Percentiles rank a stretch among this genome's conserved stretches.
Conservation (phyloP, 768 basidiomycete species). For the Pisolithus sp. region DNA sequence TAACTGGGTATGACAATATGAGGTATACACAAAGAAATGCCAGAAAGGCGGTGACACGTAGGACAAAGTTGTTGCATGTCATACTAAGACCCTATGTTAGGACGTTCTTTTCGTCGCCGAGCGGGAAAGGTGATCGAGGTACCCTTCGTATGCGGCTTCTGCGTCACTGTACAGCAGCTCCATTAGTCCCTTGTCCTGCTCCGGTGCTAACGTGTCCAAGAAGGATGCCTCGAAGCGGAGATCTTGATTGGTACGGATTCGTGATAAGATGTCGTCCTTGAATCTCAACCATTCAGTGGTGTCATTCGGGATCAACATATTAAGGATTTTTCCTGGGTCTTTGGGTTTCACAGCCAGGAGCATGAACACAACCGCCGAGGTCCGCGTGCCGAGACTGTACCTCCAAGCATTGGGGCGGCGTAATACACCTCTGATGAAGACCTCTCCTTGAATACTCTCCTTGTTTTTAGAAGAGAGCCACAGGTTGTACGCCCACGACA, state of each 20-base stretch:
- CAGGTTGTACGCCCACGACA: conserved; percentile 30
- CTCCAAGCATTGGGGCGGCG: too few species aligned
- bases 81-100: too few species aligned
- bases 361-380: conserved; percentile 2
- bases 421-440: too few species aligned
- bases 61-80: neutral
- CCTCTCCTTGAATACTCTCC: too few species aligned
- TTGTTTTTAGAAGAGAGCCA: conserved; percentile 26
- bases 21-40: neutral
- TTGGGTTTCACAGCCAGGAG: conserved; percentile 1
- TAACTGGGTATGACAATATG: neutral
- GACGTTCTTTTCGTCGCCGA: neutral
- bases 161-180: neutral
- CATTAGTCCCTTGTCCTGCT: neutral
- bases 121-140: neutral
- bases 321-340: neutral
- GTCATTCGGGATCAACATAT: conserved; percentile 4
- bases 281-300: conserved; percentile 4
- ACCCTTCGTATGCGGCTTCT: neutral
- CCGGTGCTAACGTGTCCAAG: neutral
- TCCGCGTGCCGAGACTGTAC: conserved; percentile 4
- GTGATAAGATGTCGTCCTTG: neutral
- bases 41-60: neutral
- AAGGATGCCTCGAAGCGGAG: neutral
- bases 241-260: neutral